Percentiles rank a stretch among this genome's conserved stretches.
Evolutionary conservation across 2,329 filamentous ascomycete genomes (phyloP).

Genomic region (Proliferodiscus dingleyae): DNA sequence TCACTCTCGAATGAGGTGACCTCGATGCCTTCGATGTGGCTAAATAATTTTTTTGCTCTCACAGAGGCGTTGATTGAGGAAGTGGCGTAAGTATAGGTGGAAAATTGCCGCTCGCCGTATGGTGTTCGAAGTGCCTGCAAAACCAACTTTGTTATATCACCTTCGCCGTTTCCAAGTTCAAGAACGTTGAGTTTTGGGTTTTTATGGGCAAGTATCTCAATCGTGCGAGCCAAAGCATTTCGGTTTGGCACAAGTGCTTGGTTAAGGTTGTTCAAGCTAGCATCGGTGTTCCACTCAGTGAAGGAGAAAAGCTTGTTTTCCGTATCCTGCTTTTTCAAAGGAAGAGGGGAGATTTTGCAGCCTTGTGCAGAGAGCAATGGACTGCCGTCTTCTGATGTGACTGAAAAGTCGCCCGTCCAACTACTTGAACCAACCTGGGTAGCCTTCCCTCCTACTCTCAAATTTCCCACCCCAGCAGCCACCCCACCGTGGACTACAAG

Average conservation of each 20-base stretch:
- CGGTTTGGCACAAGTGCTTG: background rate
- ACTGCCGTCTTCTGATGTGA: background rate
- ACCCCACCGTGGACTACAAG: background rate
- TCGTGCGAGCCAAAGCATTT: background rate
- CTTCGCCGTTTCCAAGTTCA: background rate
- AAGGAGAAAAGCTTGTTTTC: background rate
- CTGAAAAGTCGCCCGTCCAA: background rate
- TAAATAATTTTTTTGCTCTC: background rate
- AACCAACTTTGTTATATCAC: conserved; percentile 1
- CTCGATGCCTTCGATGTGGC: background rate
- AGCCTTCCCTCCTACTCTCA: background rate
- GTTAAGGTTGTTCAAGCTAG: background rate
- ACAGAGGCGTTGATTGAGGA: background rate
- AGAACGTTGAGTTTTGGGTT: background rate
- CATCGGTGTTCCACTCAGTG: background rate
- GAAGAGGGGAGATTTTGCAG: background rate
- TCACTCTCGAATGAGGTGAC: background rate
- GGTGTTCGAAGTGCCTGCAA: conserved; percentile 1
- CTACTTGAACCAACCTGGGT: background rate
- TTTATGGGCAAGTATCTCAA: background rate
- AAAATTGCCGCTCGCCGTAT: conserved; percentile 3
- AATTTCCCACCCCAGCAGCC: background rate
- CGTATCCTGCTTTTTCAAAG: background rate
- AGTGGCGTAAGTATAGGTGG: conserved; percentile 5
- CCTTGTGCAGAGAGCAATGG: background rate